A percentile compares a stretch with the other conserved stretches of the same genome.
Evolutionary conservation across 768 basidiomycete genomes (phyloP).

Genomic region (Cystoderma amianthinum): DNA sequence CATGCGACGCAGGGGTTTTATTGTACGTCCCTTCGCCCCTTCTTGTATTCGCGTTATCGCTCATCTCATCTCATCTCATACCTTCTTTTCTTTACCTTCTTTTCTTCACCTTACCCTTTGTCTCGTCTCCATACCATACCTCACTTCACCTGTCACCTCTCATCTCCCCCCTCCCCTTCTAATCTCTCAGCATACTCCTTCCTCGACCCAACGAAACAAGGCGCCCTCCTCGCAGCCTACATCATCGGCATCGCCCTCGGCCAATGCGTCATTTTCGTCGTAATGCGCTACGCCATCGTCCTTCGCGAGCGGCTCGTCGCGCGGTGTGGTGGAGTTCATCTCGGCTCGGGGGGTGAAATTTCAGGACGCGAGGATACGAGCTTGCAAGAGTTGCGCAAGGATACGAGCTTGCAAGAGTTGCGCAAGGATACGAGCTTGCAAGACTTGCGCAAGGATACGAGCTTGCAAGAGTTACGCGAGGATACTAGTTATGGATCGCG

Average conservation of each 20-base stretch:
- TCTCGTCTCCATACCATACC: too few species aligned
- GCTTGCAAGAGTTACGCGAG: too few species aligned
- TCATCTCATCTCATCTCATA: neutral
- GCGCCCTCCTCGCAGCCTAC: conserved; percentile 46
- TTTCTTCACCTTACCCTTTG: too few species aligned
- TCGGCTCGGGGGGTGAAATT: too few species aligned
- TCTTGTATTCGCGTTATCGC: neutral
- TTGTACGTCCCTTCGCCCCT: conserved; percentile 31
- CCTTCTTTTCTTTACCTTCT: conserved; percentile 1
- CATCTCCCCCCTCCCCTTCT: neutral
- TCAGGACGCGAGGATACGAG: too few species aligned
- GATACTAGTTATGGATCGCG: too few species aligned
- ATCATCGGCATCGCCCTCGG: conserved; percentile 53
- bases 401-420: too few species aligned
- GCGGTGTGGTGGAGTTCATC: too few species aligned
- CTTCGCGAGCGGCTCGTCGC: conserved; percentile 23
- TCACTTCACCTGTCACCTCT: too few species aligned
- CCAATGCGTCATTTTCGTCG: conserved; percentile 41
- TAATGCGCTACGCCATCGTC: conserved; percentile 34
- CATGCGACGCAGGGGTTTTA: conserved; percentile 56
- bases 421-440: too few species aligned
- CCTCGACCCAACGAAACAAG: conserved; percentile 44
- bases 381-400: too few species aligned
- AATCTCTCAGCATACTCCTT: conserved; percentile 49
- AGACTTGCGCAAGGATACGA: too few species aligned